A percentile compares a stretch with the other conserved stretches of the same genome.
phyloP scores from a whole-genome alignment of 225 moss, liverwort and hornwort genomes.

The Pleurozium schreberi region DNA sequence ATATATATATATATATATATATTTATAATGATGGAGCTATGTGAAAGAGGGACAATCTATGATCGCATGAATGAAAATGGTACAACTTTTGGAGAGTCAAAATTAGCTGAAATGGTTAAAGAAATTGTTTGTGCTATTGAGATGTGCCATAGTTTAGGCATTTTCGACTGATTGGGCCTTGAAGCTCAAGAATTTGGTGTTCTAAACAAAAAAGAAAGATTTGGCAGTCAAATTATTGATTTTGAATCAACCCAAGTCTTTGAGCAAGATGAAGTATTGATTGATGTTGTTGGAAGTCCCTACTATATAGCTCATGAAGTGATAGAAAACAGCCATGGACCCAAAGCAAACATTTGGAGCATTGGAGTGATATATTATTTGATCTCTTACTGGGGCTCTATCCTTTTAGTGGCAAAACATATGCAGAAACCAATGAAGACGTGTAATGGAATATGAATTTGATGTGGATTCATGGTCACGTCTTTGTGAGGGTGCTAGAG shows the following conservation, averaged over 20 bases:
- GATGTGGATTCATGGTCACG: fast-evolving
- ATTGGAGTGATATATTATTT: fast-evolving
- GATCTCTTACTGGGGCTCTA: fast-evolving
- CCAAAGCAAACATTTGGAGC: neutral
- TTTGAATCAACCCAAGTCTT: neutral
- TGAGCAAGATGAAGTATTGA: neutral
- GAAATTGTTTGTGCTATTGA: neutral
- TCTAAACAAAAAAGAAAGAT: too few relatives aligned
- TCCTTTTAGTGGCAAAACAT: fast-evolving
- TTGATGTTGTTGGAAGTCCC: fast-evolving
- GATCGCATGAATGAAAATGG: neutral
- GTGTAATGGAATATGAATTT: neutral
- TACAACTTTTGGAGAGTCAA: neutral
- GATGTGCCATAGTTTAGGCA: neutral
- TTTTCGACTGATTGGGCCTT: too few relatives aligned
- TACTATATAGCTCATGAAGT: neutral
- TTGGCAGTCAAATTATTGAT: too few relatives aligned
- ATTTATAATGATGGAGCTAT: neutral
- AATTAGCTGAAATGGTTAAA: neutral
- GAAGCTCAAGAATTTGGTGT: too few relatives aligned
- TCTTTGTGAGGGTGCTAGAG: neutral
- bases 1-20: too few relatives aligned
- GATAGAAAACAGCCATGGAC: neutral
- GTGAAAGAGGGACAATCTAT: neutral
- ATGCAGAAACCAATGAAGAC: fast-evolving